Evolutionary conservation across 148 eudicot species (phyloP), one percentile per base, ranked within the genome.

Genomic region (Agrostemma githago): DNA sequence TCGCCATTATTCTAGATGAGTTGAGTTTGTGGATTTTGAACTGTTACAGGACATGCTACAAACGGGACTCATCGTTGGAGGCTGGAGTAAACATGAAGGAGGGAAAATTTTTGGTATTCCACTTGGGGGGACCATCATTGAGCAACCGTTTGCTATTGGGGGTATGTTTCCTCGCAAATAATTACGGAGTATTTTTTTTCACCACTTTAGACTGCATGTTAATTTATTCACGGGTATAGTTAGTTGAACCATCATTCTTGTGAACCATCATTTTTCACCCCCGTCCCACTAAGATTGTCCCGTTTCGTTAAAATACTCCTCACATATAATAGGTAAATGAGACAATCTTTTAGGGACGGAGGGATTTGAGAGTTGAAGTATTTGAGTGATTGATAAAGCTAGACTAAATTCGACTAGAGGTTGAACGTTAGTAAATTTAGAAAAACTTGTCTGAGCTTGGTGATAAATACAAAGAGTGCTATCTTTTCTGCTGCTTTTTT

Each of bases 61-160:
- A 81, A 88, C 98, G 16, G 98, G 98, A 46, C 81, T 95, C 69
- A 95, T 95, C 68, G 88, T 95, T 74, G 98, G 98, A 72, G 98
- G 98, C 66, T 95, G 98, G 98, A 96, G 92, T 80, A 89, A 92
- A 68, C 85, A 95, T 69, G 92, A 95, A 80, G 98, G 98, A 43
- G 98, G 98, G 9, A 95, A 92, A 84, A 90, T 95, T 64, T 92
- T 87, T 76, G 97, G 92, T 57, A 82, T 92, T 68, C 98, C 98
- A 34, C 93, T 95, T 69, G 98, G 98, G 70, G 98, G 98, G 69
- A 95, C 98, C 42, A 70, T 95, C 41, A 60, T 95, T 34, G 98
- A 95, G 77, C 97, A 88, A 81, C 97, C 98, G 80, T 95, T 95
- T 84, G 84, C 97, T 43, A 92, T 95, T 80, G 98, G 98, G 82